Percentiles rank a stretch among this genome's conserved stretches.
phyloP scores from a whole-genome alignment of 2,329 filamentous ascomycete species.

The Allantophomopsis lycopodina region DNA sequence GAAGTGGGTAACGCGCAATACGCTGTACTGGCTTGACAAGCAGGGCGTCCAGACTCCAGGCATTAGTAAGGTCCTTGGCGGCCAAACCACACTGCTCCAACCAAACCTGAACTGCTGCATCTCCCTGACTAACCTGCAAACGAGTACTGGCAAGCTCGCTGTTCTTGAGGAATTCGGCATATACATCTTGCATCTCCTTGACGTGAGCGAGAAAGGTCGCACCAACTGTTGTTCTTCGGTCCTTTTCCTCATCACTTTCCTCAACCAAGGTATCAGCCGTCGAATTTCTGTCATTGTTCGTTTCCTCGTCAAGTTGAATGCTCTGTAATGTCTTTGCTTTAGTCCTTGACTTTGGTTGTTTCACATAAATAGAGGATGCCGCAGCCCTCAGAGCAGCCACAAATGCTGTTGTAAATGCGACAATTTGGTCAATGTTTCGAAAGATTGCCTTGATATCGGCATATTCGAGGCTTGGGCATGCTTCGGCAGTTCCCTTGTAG shows the following conservation, averaged over 20 bases:
- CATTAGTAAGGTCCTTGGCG: slow-evolving; percentile 80
- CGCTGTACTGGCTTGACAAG: slow-evolving; percentile 95
- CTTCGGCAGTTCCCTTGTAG: slow-evolving; percentile 84
- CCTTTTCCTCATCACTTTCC: slow-evolving; percentile 15
- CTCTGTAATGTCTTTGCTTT: neutral
- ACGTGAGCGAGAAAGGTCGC: slow-evolving; percentile 28
- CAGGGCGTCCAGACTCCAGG: slow-evolving; percentile 93
- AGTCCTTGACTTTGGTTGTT: slow-evolving; percentile 22
- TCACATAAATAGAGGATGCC: slow-evolving; percentile 64
- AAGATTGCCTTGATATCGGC: slow-evolving; percentile 87
- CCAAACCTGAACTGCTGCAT: slow-evolving; percentile 64
- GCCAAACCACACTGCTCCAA: slow-evolving; percentile 85
- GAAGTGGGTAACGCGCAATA: slow-evolving; percentile 82
- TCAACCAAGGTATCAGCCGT: slow-evolving; percentile 12
- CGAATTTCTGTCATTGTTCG: slow-evolving; percentile 5
- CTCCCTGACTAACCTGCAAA: slow-evolving; percentile 47
- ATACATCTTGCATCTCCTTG: slow-evolving; percentile 43
- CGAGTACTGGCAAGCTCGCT: slow-evolving; percentile 48
- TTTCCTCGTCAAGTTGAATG: neutral
- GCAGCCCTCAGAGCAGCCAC: slow-evolving; percentile 70
- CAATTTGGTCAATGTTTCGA: slow-evolving; percentile 82
- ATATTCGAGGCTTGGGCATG: slow-evolving; percentile 63
- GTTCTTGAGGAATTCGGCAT: slow-evolving; percentile 49
- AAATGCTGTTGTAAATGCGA: slow-evolving; percentile 72
- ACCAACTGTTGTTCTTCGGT: slow-evolving; percentile 16